Evolutionary conservation across 2,329 filamentous ascomycete genomes (phyloP), one percentile per base, ranked within the genome.

Genomic region (Alternaria tenuissima): DNA sequence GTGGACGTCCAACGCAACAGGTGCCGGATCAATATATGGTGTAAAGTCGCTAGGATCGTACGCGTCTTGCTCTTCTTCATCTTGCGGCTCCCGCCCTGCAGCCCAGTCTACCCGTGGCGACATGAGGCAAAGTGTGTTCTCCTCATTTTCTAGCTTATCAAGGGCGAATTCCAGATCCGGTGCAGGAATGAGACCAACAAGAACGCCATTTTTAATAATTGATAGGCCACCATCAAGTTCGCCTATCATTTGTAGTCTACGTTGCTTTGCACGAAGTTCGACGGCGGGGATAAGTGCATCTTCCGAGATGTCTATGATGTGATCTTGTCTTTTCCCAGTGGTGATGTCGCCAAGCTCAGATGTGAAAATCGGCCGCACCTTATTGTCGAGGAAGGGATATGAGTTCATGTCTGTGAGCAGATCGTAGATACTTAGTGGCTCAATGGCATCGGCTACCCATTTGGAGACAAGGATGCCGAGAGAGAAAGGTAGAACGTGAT

Each of bases 341-440:
- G 94, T 90, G 57, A 99, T 95, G 64, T 97, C 94, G 14, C 89
- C 91, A 0, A 99, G 85, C 55, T 96, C 91, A 0, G 91, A 90
- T 0, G 94, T 96, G 77, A 97, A 97, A 18, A 96, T 85, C 1
- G 94, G 94, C 68, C 96, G 93, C 63, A 94, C 88, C 78, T 97
- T 98, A 80, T 96, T 96, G 79, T 97, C 93, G n/a, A 99, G 86
- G 81, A 96, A 97, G 0, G 95, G 95, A 67, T 98, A 99, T 3
- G 92, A 91, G 78, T 99, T 98, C 91, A 99, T 94, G 75, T 95
- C 93, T 0, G 94, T 98, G 18, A 98, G 84, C 11, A 98, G 86
- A 75, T 98, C 95, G 76, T 97, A 98, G 63, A 99, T 97, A 77
- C 93, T 97, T 54, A 93, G 85, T 16, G 94, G 95, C 78, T 99